These are phyloP conservation scores for Colletotrichum chrysophilum DNA, from an alignment of 2,329 filamentous ascomycete species.

Conservation along the genomic window DNA sequence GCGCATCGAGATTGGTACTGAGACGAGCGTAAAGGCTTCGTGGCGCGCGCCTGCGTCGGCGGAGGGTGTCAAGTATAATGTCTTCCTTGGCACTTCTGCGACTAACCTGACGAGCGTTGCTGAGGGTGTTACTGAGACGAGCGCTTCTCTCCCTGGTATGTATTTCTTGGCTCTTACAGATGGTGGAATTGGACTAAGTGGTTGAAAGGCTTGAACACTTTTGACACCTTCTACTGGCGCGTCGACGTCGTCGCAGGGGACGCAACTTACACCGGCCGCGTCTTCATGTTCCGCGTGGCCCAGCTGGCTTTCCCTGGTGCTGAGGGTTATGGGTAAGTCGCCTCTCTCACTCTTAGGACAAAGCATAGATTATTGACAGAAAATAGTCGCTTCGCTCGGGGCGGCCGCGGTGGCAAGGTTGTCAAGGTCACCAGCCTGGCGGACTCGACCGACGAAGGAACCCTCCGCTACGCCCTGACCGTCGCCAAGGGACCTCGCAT, in stretches of 20 bases:
- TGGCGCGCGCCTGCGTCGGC: conserved; percentile 28
- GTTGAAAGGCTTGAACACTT: conserved; percentile 22
- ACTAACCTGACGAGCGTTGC: conserved; percentile 21
- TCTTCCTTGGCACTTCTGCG: conserved; percentile 28
- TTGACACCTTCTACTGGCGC: conserved; percentile 35
- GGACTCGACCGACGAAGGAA: conserved; percentile 33
- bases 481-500: conserved; percentile 47
- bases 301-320: conserved; percentile 42
- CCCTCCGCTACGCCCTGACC: conserved; percentile 38
- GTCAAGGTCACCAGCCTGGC: conserved; percentile 41
- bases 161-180: fast-evolving
- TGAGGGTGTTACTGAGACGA: conserved; percentile 9
- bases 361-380: too few relatives aligned
- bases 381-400: conserved; percentile 32
- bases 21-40: conserved; percentile 15
- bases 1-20: conserved; percentile 24
- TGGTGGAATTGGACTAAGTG: fast-evolving
- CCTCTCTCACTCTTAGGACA: too few relatives aligned
- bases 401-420: conserved; percentile 38
- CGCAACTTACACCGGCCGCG: conserved; percentile 26
- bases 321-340: conserved; percentile 38
- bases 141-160: conserved; percentile 5
- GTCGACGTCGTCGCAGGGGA: conserved; percentile 29
- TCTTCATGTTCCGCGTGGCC: conserved; percentile 33
- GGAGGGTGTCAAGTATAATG: conserved; percentile 27